These are phyloP conservation scores for Zygoascus meyerae DNA, from an alignment of 1,139 yeast genomes.

Conservation along the genomic window DNA sequence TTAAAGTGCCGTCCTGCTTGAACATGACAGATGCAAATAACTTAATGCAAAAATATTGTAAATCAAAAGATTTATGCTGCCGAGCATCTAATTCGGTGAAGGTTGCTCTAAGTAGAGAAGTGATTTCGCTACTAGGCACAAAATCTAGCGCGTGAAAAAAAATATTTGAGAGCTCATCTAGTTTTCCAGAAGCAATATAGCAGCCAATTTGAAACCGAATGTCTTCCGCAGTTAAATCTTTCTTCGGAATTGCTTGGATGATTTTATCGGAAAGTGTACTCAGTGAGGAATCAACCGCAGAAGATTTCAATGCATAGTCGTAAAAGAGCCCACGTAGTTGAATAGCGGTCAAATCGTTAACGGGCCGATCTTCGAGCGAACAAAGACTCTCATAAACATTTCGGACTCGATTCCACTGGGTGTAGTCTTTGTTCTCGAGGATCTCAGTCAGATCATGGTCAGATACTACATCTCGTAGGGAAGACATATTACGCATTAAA, in stretches of 20 bases:
- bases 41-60: conserved; percentile 6
- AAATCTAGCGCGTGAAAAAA: conserved; percentile 1
- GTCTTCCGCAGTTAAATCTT: background rate
- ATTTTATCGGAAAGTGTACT: background rate
- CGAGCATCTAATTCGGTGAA: background rate
- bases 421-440: background rate
- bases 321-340: background rate
- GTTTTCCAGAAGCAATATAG: background rate
- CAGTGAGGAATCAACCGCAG: background rate
- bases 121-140: background rate
- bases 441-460: background rate
- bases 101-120: conserved; percentile 6
- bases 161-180: conserved; percentile 2
- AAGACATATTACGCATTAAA: too few species aligned
- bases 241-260: background rate
- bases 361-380: background rate
- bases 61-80: background rate
- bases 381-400: background rate
- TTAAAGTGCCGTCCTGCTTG: conserved; percentile 7
- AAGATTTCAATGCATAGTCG: conserved; percentile 1
- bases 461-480: too few species aligned
- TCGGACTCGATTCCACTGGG: background rate
- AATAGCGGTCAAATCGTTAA: background rate
- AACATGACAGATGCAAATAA: conserved; percentile 9
- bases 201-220: conserved; percentile 1